A percentile compares a stretch with the other conserved stretches of the same genome.
These are phyloP conservation scores for Pseudozyma thailandica DNA, from an alignment of 1,284 basidiomycete genomes.

Conservation along the genomic window DNA sequence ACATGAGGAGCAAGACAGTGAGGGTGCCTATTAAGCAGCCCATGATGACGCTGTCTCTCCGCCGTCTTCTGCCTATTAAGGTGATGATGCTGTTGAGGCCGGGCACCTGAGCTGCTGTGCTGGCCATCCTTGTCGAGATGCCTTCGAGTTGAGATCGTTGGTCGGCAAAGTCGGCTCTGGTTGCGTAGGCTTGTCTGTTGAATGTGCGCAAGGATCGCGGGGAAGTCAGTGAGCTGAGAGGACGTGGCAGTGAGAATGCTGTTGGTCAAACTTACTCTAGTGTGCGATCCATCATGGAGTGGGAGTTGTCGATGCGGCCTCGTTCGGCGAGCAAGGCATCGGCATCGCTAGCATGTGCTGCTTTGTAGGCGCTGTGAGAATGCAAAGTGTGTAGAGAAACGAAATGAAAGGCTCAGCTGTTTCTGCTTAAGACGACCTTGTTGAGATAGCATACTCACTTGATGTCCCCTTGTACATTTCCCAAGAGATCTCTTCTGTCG, in stretches of 20 bases:
- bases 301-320: constrained; percentile 86
- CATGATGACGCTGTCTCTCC: constrained; percentile 89
- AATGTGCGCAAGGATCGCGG: not conserved
- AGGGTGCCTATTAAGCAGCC: constrained; percentile 87
- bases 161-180: constrained; percentile 89
- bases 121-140: constrained; percentile 83
- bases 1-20: constrained; percentile 81
- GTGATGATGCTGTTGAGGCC: constrained; percentile 89
- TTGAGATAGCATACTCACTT: constrained; percentile 73
- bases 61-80: constrained; percentile 89
- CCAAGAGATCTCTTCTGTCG: constrained; percentile 85
- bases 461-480: constrained; percentile 93
- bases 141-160: constrained; percentile 80
- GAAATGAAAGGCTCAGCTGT: too few species aligned
- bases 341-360: constrained; percentile 77
- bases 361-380: constrained; percentile 76
- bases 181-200: constrained; percentile 93
- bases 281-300: constrained; percentile 92
- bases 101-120: constrained; percentile 80
- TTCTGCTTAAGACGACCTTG: too few species aligned
- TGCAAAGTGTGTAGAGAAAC: not conserved
- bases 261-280: constrained; percentile 74
- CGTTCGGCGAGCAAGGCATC: constrained; percentile 89
- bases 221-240: not conserved
- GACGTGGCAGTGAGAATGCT: not conserved